Evolutionary conservation across 768 basidiomycete genomes (phyloP).

Genomic region (Hygrophorus pudorinus): DNA sequence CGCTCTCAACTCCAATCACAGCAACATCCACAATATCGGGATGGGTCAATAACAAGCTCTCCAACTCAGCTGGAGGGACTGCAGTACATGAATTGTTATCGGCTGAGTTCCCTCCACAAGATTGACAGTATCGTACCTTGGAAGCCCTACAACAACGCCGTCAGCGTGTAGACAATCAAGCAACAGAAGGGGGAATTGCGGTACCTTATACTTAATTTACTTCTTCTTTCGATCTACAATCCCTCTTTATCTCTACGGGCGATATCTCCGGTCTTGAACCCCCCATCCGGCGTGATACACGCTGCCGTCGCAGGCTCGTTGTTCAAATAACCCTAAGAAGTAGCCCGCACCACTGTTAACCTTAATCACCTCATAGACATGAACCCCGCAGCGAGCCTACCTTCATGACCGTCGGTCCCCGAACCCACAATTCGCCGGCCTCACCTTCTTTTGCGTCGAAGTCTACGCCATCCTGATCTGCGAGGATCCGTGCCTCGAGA

Average conservation of each 20-base stretch:
- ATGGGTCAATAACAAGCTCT: conserved; percentile 64
- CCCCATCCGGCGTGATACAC: conserved; percentile 60
- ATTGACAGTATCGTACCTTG: conserved; percentile 51
- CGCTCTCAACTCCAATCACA: conserved; percentile 69
- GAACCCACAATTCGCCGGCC: conserved; percentile 75
- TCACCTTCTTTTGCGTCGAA: conserved; percentile 43
- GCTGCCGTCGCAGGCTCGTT: conserved; percentile 61
- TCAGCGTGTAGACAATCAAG: conserved; percentile 2
- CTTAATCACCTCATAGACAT: background rate
- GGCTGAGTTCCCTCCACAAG: too few relatives aligned
- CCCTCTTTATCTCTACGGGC: conserved; percentile 53
- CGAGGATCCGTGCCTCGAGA: conserved; percentile 64
- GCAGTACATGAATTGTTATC: background rate
- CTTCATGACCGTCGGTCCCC: conserved; percentile 77
- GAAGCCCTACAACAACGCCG: conserved; percentile 43
- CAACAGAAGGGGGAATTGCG: background rate
- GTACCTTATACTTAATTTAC: conserved; percentile 65
- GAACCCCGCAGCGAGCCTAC: too few relatives aligned
- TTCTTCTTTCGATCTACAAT: conserved; percentile 72
- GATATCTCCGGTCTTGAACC: conserved; percentile 89
- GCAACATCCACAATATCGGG: conserved; percentile 70
- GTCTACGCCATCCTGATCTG: conserved; percentile 39
- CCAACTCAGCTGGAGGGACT: conserved; percentile 86
- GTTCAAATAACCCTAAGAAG: conserved; percentile 65
- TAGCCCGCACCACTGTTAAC: background rate